Evolutionary conservation across 768 basidiomycete species (phyloP).

Genomic region (Calocybe cyanea): DNA sequence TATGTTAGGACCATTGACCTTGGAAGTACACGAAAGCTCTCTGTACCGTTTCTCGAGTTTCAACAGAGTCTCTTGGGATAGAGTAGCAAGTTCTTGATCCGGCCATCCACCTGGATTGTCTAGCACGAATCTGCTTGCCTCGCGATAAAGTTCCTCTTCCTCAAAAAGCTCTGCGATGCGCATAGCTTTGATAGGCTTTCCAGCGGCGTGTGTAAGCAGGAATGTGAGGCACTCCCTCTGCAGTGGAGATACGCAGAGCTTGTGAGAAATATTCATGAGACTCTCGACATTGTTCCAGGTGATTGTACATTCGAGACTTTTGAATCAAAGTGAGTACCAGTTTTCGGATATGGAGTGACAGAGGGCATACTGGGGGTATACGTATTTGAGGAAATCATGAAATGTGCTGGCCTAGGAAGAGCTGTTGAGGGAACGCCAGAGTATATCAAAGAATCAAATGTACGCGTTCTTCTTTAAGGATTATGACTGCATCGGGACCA

Average conservation of each 20-base stretch:
- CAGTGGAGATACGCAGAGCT: constrained; percentile 78
- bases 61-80: constrained; percentile 77
- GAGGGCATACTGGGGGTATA: constrained; percentile 81
- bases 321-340: neutral
- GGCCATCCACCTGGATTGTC: constrained; percentile 89
- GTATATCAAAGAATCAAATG: constrained; percentile 12
- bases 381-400: constrained; percentile 90
- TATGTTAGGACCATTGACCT: neutral
- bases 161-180: constrained; percentile 88
- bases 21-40: neutral
- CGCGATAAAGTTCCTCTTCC: constrained; percentile 86
- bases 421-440: neutral
- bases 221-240: constrained; percentile 83
- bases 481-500: constrained; percentile 78
- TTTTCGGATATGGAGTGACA: neutral
- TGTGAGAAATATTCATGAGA: constrained; percentile 86
- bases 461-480: constrained; percentile 87
- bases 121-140: constrained; percentile 87
- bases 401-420: constrained; percentile 67
- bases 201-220: constrained; percentile 88
- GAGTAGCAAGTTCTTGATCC: constrained; percentile 75
- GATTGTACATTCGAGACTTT: constrained; percentile 84
- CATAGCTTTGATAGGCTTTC: constrained; percentile 89
- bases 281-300: constrained; percentile 95
- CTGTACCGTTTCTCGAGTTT: constrained; percentile 83